Base-by-base conservation (phyloP, 2,329 filamentous ascomycete species). In the Massarina eburnea region DNA sequence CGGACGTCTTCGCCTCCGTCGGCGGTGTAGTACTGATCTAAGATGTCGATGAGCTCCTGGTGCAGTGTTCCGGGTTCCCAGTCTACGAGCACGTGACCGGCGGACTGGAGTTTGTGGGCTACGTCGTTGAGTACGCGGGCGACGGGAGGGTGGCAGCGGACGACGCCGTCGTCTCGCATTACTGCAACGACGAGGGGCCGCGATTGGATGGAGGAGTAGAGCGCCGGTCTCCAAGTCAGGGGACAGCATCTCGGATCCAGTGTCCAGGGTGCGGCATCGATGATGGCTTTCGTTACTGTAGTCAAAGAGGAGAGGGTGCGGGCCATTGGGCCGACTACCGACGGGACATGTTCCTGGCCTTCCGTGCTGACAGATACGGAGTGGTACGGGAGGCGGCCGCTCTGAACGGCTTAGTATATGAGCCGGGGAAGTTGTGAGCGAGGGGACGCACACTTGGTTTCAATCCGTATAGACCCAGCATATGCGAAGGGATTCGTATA, bases 1-100 rank as follows among this genome's bases (percentile, higher is more conserved):
- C 77, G 73, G 26, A 86, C 79, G 50, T 87, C 84, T 53, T 85
- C 81, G 12, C 82, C 77, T 4, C 84, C 83, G 42, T 86, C 83
- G 1, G 73, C 81, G 0, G 77, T 80, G 57, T 85, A 86, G 55
- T 78, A 86, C 19, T 73, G 65, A 52, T 86, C 82, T 80, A 84
- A 80, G 8, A 82, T 71, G 6, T 76, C 68, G 19, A 84, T 78
- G 40, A 76, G 81, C n/a, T 80, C 75, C 1, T 71, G 62, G 46
- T 85, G 80, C 0, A 80, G 63, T 0, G 67, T 67, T 0, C 77
- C 64, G 12, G 66, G 69, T 29, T 76, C 70, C 81, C 81, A 84
- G 5, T 70, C 54, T 0, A 85, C 56, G 0, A 84, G 46, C 27
- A 81, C 76, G 48, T 85, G 82, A 0, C 81, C 81, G 0, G 75